Base-by-base conservation (phyloP, 768 basidiomycete species). In the Suillus subaureus region DNA sequence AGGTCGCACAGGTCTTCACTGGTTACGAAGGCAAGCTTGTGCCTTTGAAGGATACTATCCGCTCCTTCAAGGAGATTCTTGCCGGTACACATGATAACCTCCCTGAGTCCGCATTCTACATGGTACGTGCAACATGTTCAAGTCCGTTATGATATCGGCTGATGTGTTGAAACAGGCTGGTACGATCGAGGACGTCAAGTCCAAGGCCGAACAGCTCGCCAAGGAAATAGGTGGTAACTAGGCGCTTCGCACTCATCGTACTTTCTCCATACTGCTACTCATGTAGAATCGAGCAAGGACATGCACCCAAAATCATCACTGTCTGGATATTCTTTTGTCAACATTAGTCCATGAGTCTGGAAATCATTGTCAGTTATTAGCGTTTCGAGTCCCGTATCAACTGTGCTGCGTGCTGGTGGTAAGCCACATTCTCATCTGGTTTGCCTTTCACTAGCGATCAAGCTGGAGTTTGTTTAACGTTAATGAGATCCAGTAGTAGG, bases 1-100 rank as follows among this genome's bases (percentile, higher is more conserved):
- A 94, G 79, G 97, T 98, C 79, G 97, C 96, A 65, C 95, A 98
- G 84, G 96, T 97, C 81, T 98, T 99, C 89, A 99, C 97, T 76
- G 97, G 97, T 85, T 96, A 94, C 75, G 96, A 97, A 85, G 97
- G 97, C 77, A 93, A 92, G 79, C 93, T 99, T 67, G 97, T 99
- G 42, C 85, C 96, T 16, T 84, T 99, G 70, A 98, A 98, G 86
- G 96, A 99, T 78, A 96, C 94, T 67, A 79, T 96, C 75, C 92
- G 93, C 72, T 96, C 97, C 49, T 99, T 98, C 91, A 96, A 91
- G 87, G 95, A 97, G 83, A 99, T 99, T 74, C 89, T 99, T 64
- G 85, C 90, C 68, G 97, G 97, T 66, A 72, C 81, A 68, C 95
- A 97, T 74, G 97, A 99, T 80, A 77, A 81, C 62, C 87, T 98